Conservation (phyloP, 768 basidiomycete species). For the Tricholoma sp. region DNA sequence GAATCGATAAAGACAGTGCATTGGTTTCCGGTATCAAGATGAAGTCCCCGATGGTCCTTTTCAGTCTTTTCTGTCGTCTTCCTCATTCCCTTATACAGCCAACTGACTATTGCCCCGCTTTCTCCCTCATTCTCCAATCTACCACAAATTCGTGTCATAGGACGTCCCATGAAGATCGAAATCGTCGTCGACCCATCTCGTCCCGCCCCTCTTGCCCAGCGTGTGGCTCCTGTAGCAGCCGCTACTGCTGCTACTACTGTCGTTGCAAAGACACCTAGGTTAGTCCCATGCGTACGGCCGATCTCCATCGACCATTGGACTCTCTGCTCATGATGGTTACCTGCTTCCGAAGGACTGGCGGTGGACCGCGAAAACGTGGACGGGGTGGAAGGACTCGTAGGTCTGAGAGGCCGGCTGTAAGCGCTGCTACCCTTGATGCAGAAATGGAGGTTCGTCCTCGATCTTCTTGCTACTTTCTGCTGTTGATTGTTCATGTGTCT, state of each 20-base stretch:
- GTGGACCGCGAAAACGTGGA: constrained; percentile 39
- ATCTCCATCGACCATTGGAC: neutral
- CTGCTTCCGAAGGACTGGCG: constrained; percentile 21
- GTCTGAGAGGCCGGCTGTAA: constrained; percentile 65
- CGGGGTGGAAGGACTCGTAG: constrained; percentile 38
- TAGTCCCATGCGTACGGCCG: constrained; percentile 11
- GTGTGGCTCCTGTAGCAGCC: constrained; percentile 67
- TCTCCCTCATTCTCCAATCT: constrained; percentile 27
- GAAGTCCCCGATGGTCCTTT: constrained; percentile 16
- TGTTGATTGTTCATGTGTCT: neutral
- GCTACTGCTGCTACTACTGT: constrained; percentile 23
- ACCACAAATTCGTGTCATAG: constrained; percentile 42
- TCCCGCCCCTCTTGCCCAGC: constrained; percentile 66
- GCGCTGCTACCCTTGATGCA: constrained; percentile 90
- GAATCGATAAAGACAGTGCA: constrained; percentile 36
- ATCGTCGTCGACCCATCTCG: constrained; percentile 86
- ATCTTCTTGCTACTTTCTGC: neutral
- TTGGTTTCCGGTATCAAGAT: constrained; percentile 33
- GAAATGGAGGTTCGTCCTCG: constrained; percentile 83
- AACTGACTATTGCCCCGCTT: constrained; percentile 43
- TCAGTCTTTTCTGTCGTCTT: constrained; percentile 24
- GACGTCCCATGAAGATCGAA: constrained; percentile 98
- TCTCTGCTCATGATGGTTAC: constrained; percentile 4
- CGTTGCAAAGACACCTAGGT: constrained; percentile 26
- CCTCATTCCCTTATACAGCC: constrained; percentile 34